Base-by-base conservation (phyloP, 192 early-diverging fungal species). In the Chytriomyces sp. region DNA sequence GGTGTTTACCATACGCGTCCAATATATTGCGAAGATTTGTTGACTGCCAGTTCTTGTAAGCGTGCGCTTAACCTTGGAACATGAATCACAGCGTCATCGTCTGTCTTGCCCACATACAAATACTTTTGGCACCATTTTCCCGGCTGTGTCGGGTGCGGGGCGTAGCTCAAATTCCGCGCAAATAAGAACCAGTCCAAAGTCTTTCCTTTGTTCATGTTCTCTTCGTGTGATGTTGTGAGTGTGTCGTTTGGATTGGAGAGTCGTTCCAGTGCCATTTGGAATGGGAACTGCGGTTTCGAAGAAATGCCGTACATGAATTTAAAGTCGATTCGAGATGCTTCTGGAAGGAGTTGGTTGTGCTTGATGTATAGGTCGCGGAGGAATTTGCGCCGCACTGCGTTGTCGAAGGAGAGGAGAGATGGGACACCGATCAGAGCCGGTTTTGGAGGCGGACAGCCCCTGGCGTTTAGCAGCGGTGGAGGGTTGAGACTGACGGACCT, bases 361-460 rank as follows among this genome's bases (percentile, higher is more conserved):
- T 57, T 16, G 6, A n/a, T 43, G 68, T 69, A 69, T 10, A 53
- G 46, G 2, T 8, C 20, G 49, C 68, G 68, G 16, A 69, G 68
- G 23, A 47, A 26, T 46, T 16, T 57, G 11, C 68, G 9, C 0
- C 68, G 68, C 7, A 23, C 46, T 18, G 68, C 28, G 68, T 69
- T 69, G 48, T 44, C 7, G 46, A 7, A 7, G 26, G 13, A 11
- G 20, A 44, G 8, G 28, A 44, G 48, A 1, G 68, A 53, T 6
- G 45, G 68, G 46, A 69, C 53, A 53, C 68, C 68, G 26, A 69
- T 69, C 49, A 69, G 35, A 23, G 68, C 68, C 2, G 10, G 10
- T 20, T 57, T 48, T 26, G 50, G 46, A 50, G 68, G 23, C 18
- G 72, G 72, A 45, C 72, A 74, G 16, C 53, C 53, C 35, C 1